Conservation (phyloP, 768 basidiomycete genomes). For the Collybiopsis confluens region DNA sequence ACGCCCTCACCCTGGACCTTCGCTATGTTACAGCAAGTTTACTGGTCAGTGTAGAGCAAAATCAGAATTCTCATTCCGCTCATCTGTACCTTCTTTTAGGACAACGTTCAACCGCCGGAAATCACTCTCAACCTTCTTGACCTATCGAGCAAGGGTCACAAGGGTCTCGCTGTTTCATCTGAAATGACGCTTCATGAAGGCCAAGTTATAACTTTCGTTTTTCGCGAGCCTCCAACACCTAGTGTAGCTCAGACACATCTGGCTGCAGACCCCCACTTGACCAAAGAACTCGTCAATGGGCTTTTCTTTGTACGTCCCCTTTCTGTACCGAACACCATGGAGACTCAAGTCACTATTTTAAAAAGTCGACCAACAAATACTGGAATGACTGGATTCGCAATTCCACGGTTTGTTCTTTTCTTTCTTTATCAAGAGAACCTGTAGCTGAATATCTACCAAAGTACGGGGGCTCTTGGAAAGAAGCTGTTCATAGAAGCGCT, state of each 20-base stretch:
- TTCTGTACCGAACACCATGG: not conserved
- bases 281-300: slow-evolving; percentile 52
- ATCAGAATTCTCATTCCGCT: not conserved
- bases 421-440: too few relatives aligned
- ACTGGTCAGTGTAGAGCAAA: slow-evolving; percentile 18
- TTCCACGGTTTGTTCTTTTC: slow-evolving; percentile 40
- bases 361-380: slow-evolving; percentile 67
- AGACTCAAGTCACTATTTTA: slow-evolving; percentile 5
- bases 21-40: slow-evolving; percentile 65
- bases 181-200: slow-evolving; percentile 73
- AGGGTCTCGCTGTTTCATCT: slow-evolving; percentile 59
- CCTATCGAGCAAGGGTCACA: slow-evolving; percentile 65
- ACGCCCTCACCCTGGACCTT: slow-evolving; percentile 62
- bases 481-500: slow-evolving; percentile 88
- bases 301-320: slow-evolving; percentile 47
- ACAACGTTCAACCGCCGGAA: slow-evolving; percentile 44
- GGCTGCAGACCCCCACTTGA: slow-evolving; percentile 70
- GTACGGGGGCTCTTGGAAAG: slow-evolving; percentile 93
- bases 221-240: slow-evolving; percentile 58
- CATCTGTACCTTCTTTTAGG: slow-evolving; percentile 17
- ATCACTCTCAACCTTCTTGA: slow-evolving; percentile 61
- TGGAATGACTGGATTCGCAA: slow-evolving; percentile 90
- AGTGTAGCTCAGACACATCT: slow-evolving; percentile 38
- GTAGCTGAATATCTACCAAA: too few relatives aligned
- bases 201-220: slow-evolving; percentile 84